phyloP scores from a whole-genome alignment of 306 rosid species.

The Chamaecrista fasciculata region DNA sequence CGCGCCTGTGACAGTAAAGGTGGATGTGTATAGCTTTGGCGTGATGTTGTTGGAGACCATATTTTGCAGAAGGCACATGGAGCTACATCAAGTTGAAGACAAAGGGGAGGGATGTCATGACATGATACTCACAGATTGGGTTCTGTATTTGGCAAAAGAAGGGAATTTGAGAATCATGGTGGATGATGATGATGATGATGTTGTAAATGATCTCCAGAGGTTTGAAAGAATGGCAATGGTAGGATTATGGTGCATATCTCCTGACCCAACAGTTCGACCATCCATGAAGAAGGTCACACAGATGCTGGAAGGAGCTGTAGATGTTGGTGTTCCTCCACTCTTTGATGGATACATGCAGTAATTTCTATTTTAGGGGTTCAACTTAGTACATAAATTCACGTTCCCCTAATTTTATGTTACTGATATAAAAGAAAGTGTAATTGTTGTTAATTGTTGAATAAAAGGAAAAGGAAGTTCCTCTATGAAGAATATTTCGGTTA shows the following conservation, averaged over 20 bases:
- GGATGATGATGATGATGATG: constrained; percentile 31
- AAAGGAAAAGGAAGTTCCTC: not conserved
- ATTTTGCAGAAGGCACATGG: constrained; percentile 33
- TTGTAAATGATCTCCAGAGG: constrained; percentile 22
- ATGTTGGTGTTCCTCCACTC: constrained; percentile 31
- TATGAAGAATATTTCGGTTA: too few species aligned
- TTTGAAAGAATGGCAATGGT: constrained; percentile 40
- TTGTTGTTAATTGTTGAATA: too few species aligned
- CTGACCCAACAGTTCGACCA: constrained; percentile 33
- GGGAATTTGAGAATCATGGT: constrained; percentile 21
- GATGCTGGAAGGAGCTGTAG: constrained; percentile 37
- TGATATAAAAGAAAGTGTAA: not conserved
- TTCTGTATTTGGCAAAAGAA: constrained; percentile 21
- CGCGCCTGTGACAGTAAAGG: constrained; percentile 37
- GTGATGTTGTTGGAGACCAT: constrained; percentile 38
- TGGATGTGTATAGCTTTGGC: constrained; percentile 42
- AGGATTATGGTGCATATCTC: constrained; percentile 35
- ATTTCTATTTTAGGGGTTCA: not conserved
- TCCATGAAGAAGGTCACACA: constrained; percentile 32
- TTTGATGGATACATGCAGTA: not conserved
- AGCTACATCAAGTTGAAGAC: constrained; percentile 29
- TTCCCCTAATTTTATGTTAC: not conserved
- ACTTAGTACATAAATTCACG: not conserved
- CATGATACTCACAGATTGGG: constrained; percentile 32
- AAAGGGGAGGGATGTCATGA: constrained; percentile 15